Conservation (phyloP, 129 eudicot genomes). For the Artemisia tridentata region DNA sequence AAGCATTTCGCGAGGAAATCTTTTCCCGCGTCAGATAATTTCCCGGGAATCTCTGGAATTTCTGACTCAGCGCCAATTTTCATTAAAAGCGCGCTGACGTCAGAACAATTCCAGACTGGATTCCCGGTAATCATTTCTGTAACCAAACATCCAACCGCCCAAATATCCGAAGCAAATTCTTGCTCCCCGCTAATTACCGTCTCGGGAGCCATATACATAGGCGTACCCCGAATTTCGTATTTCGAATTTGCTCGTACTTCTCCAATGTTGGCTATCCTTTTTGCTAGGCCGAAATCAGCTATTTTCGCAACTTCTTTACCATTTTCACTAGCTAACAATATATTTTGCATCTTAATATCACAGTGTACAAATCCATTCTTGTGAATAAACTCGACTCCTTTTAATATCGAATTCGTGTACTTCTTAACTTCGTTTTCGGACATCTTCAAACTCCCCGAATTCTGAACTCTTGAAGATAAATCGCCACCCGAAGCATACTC, state of each 20-base stretch:
- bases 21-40: slow-evolving; percentile 59
- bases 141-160: slow-evolving; percentile 89
- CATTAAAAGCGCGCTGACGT: slow-evolving; percentile 53
- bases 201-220: slow-evolving; percentile 93
- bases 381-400: slow-evolving; percentile 61
- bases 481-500: slow-evolving; percentile 84
- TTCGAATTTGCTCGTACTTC: slow-evolving; percentile 8
- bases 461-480: slow-evolving; percentile 45
- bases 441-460: slow-evolving; percentile 21
- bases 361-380: slow-evolving; percentile 72
- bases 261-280: slow-evolving; percentile 11
- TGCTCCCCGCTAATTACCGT: slow-evolving; percentile 59
- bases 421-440: slow-evolving; percentile 40
- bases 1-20: slow-evolving; percentile 78
- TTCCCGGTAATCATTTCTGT: slow-evolving; percentile 70
- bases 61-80: slow-evolving; percentile 63
- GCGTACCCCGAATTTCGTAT: slow-evolving; percentile 74
- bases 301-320: slow-evolving; percentile 42
- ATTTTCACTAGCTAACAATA: slow-evolving; percentile 38
- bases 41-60: slow-evolving; percentile 66
- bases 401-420: slow-evolving; percentile 45
- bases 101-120: slow-evolving; percentile 68
- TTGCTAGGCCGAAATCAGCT: slow-evolving; percentile 89
- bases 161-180: slow-evolving; percentile 69
- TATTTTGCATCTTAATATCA: slow-evolving; percentile 68